Evolutionary conservation across 73 alveolate species (phyloP).

Genomic region (Symbiodinium natans): DNA sequence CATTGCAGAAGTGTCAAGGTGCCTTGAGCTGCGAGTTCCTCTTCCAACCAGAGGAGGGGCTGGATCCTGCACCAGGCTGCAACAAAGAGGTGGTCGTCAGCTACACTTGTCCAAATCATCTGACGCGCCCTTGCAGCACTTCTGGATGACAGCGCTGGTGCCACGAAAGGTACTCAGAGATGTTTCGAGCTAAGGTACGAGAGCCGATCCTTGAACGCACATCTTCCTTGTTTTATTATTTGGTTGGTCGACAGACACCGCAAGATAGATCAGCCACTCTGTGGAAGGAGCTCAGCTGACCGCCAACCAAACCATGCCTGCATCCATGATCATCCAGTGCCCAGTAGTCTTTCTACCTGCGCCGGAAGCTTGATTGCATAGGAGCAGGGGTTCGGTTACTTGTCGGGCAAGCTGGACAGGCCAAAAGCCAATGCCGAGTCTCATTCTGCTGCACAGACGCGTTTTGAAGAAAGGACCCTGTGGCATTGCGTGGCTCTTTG

Average conservation of each 20-base stretch:
- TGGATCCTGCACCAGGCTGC: conserved; percentile 59
- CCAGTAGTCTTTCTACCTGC: conserved; percentile 64
- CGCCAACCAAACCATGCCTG: conserved; percentile 29
- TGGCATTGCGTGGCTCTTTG: not conserved
- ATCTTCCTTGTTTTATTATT: not conserved
- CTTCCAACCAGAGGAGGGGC: conserved; percentile 32
- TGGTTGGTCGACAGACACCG: too few species aligned
- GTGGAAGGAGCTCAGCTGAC: conserved; percentile 39
- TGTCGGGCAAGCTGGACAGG: not conserved
- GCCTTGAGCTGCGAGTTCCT: conserved; percentile 31
- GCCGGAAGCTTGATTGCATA: conserved; percentile 13
- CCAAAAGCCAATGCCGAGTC: not conserved
- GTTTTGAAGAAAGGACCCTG: not conserved
- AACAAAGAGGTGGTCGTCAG: conserved; percentile 60
- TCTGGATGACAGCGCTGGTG: not conserved
- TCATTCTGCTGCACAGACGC: not conserved
- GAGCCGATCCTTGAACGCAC: not conserved
- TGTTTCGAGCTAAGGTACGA: not conserved
- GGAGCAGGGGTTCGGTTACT: conserved; percentile 2
- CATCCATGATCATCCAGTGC: conserved; percentile 41
- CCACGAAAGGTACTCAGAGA: not conserved
- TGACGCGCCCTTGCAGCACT: not conserved
- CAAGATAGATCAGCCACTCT: too few species aligned
- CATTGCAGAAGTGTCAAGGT: not conserved
- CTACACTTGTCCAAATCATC: conserved; percentile 68